Base-by-base conservation (phyloP, 495 filamentous ascomycete species). In the Patellaria atrata region DNA sequence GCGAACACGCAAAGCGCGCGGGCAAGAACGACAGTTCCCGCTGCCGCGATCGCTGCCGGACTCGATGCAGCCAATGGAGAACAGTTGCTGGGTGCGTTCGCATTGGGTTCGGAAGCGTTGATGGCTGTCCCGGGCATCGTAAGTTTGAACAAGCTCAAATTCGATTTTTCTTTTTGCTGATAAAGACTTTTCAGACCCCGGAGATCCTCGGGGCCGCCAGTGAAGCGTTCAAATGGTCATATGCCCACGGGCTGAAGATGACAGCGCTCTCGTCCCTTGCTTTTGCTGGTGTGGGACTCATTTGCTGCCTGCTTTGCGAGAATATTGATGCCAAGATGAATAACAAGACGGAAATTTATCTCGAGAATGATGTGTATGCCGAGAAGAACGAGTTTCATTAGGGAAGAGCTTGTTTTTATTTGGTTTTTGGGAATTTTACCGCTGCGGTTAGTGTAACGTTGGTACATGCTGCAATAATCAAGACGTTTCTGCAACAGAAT, bases 331-430 rank as follows among this genome's bases (percentile, higher is more conserved):
- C 30, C 1, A 57, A 57, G 48, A 56, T 54, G 53, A 56, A 45
- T 26, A 30, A 52, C 20, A 50, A 50, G 35, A 54, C 44, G 1
- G 50, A 56, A 25, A 37, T 56, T 2, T 56, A 50, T 37, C 32
- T 56, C 33, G 53, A 56, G 49, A 54, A 56, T 32, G 51, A 54
- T 46, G 35, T 52, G n/a, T 35, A 54, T 33, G 51, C 44, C 1
- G 51, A 50, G 28, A 52, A 54, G 45, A 56, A 54, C 34, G 43
- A 43, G 33, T 56, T 41, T 31, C 53, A 56, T 37, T 56, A 15
- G 22, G 28, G 8, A 26, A 26, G 23, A n/a, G n/a, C n/a, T n/a
- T n/a, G n/a, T n/a, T n/a, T n/a, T n/a, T n/a, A n/a, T n/a, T n/a
- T n/a, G n/a, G n/a, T n/a, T n/a, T n/a, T n/a, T n/a, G n/a, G n/a